phyloP scores from a whole-genome alignment of 2,329 filamentous ascomycete species.

The Pseudogymnoascus sp. region DNA sequence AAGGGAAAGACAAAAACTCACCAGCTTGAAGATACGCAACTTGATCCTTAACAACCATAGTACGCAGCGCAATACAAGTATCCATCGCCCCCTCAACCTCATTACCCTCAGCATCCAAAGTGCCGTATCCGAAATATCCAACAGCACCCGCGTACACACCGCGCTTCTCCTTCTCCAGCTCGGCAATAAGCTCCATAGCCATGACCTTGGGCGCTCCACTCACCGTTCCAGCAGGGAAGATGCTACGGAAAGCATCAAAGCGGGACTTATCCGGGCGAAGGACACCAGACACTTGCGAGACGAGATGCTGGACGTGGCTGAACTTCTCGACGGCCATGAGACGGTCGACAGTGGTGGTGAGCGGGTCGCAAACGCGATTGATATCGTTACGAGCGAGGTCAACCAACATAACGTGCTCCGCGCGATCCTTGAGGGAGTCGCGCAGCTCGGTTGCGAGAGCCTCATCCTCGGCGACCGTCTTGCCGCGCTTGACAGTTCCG shows the following conservation, averaged over 20 bases:
- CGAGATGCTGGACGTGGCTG: conserved; percentile 93
- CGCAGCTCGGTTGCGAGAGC: conserved; percentile 68
- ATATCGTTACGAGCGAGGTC: conserved; percentile 94
- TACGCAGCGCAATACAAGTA: conserved; percentile 63
- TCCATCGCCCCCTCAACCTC: conserved; percentile 83
- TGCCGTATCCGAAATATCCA: conserved; percentile 88
- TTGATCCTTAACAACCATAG: conserved; percentile 89
- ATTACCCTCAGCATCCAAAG: conserved; percentile 55
- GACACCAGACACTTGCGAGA: conserved; percentile 91
- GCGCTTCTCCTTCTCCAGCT: conserved; percentile 87
- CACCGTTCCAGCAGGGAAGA: conserved; percentile 95
- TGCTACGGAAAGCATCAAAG: conserved; percentile 91
- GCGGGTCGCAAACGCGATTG: conserved; percentile 88
- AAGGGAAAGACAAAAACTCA: conserved; percentile 26
- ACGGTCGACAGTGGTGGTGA: conserved; percentile 81
- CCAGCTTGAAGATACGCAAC: conserved; percentile 84
- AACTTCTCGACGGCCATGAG: conserved; percentile 93
- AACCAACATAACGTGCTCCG: conserved; percentile 96
- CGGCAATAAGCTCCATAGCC: conserved; percentile 95
- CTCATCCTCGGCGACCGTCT: conserved; percentile 72
- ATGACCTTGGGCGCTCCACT: conserved; percentile 91
- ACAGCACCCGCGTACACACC: conserved; percentile 94
- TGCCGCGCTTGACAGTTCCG: conserved; percentile 83
- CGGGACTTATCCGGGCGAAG: conserved; percentile 74
- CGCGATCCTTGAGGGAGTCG: conserved; percentile 79